Base-by-base conservation (phyloP, 73 alveolate genomes). In the Paramecium caudatum region DNA sequence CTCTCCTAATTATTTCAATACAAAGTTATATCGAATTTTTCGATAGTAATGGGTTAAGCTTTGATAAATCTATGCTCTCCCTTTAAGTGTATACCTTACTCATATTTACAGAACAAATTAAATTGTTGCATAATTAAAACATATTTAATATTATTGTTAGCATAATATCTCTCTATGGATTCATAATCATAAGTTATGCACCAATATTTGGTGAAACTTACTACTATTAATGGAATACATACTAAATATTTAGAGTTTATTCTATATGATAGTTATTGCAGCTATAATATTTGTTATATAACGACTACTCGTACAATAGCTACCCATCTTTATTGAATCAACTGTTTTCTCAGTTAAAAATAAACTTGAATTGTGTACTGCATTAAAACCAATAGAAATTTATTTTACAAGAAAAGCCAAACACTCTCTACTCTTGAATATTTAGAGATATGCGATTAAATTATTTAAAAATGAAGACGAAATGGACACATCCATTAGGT, bases 401-500 rank as follows among this genome's bases (percentile, higher is more conserved):
- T 21, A 55, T 27, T 55, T 27, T 55, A 10, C 80, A 23, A 16
- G 30, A 23, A 55, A 55, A 7, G 30, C 9, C 46, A 23, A 55
- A 19, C 23, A 55, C 30, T 23, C 21, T 0, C 80, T 55, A 27
- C 46, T 55, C 2, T 5, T 55, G 46, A 55, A 55, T 55, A 55
- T 55, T 10, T 55, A 55, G n/a, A 74, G 32, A 7, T 74, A 27
- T 19, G 88, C 47, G 0, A 21, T 41, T 9, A 74, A 74, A 45
- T 41, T 74, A 47, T 74, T 74, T 74, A 74, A 74, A 43, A 74
- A 37, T 41, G 88, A 74, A 16, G 88, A 74, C 15, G 62, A 37
- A 0, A 74, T 74, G 47, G 88, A 74, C 16, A 21, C 68, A 15
- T 27, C 62, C 0, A 74, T 74, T 8, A 74, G 68, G n/a, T 23